Conservation (phyloP, 169 alveolate species). For the Plasmodium chabaudi region DNA sequence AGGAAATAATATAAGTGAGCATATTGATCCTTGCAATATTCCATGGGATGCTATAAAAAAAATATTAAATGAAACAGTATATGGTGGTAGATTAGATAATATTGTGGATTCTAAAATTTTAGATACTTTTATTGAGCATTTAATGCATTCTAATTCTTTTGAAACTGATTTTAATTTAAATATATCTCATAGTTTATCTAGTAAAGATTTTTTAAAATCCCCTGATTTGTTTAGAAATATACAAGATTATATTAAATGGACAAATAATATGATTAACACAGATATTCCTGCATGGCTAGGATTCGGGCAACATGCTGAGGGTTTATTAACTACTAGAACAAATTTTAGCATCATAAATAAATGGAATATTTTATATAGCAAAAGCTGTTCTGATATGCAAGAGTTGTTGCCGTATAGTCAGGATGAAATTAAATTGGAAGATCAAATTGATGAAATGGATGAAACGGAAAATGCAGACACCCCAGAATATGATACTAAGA, state of each 20-base stretch:
- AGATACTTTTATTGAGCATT: slow-evolving; percentile 90
- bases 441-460: slow-evolving; percentile 6
- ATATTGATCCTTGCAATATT: slow-evolving; percentile 94
- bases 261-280: slow-evolving; percentile 73
- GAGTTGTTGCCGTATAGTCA: slow-evolving; percentile 62
- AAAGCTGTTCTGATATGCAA: slow-evolving; percentile 65
- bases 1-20: slow-evolving; percentile 70
- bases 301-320: slow-evolving; percentile 75
- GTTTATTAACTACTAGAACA: slow-evolving; percentile 63
- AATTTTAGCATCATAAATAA: slow-evolving; percentile 65
- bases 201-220: slow-evolving; percentile 66
- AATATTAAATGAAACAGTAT: slow-evolving; percentile 92
- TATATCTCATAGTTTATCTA: slow-evolving; percentile 69
- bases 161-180: slow-evolving; percentile 84
- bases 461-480: slow-evolving; percentile 1
- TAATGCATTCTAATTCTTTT: slow-evolving; percentile 90
- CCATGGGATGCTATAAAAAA: slow-evolving; percentile 99
- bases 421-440: slow-evolving; percentile 15
- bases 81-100: slow-evolving; percentile 98
- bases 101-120: slow-evolving; percentile 94
- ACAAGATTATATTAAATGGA: slow-evolving; percentile 67
- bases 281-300: slow-evolving; percentile 78
- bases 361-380: slow-evolving; percentile 68
- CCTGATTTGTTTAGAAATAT: slow-evolving; percentile 74
- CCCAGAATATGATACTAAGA: neutral